Evolutionary conservation across 805 yeast species (phyloP).

Genomic region (Metschnikowia borealis): DNA sequence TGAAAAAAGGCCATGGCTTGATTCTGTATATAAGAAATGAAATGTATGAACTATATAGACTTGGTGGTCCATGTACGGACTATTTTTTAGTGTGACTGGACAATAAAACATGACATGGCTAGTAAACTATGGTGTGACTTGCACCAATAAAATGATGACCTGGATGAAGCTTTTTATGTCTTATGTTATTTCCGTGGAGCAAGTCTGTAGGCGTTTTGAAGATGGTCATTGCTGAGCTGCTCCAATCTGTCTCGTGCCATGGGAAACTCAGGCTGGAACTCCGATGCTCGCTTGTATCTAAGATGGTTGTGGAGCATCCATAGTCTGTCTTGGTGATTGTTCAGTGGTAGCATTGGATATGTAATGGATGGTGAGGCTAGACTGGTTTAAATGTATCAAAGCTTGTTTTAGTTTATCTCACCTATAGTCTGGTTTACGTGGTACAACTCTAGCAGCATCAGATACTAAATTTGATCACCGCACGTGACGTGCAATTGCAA

Average conservation of each 20-base stretch:
- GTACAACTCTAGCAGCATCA: not conserved
- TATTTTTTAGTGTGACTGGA: too few relatives aligned
- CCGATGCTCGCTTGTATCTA: constrained; percentile 10
- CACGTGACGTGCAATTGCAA: constrained; percentile 3
- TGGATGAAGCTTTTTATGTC: not conserved
- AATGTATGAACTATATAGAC: not conserved
- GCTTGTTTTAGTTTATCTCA: not conserved
- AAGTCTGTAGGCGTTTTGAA: not conserved
- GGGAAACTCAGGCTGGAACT: constrained; percentile 18
- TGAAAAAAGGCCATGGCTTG: not conserved
- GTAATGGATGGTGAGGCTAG: not conserved
- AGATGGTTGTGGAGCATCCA: constrained; percentile 19
- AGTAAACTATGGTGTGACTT: too few relatives aligned
- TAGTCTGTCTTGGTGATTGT: constrained; percentile 15
- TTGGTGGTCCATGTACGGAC: not conserved
- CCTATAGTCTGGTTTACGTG: not conserved
- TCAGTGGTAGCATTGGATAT: constrained; percentile 6
- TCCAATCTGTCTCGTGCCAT: constrained; percentile 2
- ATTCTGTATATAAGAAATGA: not conserved
- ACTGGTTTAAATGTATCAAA: not conserved
- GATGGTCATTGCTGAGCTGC: not conserved
- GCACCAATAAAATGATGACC: not conserved
- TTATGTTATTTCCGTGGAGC: not conserved
- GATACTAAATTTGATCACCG: constrained; percentile 2
- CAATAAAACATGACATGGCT: too few relatives aligned